Percentiles rank a stretch among this genome's conserved stretches.
phyloP scores from a whole-genome alignment of 2,329 filamentous ascomycete genomes.

The Microdochium paspali region DNA sequence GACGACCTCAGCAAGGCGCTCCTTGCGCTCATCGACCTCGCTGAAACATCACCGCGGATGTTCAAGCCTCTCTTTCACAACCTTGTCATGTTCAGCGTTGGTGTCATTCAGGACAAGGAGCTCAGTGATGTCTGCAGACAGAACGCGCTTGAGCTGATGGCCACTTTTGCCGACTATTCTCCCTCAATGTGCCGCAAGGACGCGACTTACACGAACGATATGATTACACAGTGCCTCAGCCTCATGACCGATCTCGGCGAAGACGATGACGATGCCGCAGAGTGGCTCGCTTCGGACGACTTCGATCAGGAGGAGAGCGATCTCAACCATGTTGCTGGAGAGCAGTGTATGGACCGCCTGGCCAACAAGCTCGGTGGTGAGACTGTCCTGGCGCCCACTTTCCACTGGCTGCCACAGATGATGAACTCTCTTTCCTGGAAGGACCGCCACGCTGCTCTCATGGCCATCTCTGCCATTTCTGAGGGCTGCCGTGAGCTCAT shows the following conservation, averaged over 20 bases:
- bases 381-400: slow-evolving; percentile 85
- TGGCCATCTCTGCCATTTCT: slow-evolving; percentile 98
- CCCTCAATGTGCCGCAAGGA: slow-evolving; percentile 95
- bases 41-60: slow-evolving; percentile 93
- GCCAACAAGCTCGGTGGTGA: slow-evolving; percentile 96
- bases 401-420: slow-evolving; percentile 96
- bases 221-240: slow-evolving; percentile 97
- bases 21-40: slow-evolving; percentile 84
- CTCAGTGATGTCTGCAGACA: slow-evolving; percentile 83
- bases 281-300: slow-evolving; percentile 91
- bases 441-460: slow-evolving; percentile 90
- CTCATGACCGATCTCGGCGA: slow-evolving; percentile 95
- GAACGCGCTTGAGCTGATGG: slow-evolving; percentile 94
- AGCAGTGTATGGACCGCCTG: slow-evolving; percentile 96
- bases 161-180: slow-evolving; percentile 91
- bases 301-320: slow-evolving; percentile 94
- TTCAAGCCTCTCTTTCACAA: slow-evolving; percentile 92
- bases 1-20: slow-evolving; percentile 87
- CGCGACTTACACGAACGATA: slow-evolving; percentile 80
- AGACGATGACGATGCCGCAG: slow-evolving; percentile 88
- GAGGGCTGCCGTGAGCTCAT: slow-evolving; percentile 95
- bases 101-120: slow-evolving; percentile 93
- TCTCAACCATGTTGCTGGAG: slow-evolving; percentile 91
- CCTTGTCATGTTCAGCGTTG: slow-evolving; percentile 85
- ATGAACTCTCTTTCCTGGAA: slow-evolving; percentile 92